phyloP scores from a whole-genome alignment of 306 rosid species.

The Aeschynomene evenia region DNA sequence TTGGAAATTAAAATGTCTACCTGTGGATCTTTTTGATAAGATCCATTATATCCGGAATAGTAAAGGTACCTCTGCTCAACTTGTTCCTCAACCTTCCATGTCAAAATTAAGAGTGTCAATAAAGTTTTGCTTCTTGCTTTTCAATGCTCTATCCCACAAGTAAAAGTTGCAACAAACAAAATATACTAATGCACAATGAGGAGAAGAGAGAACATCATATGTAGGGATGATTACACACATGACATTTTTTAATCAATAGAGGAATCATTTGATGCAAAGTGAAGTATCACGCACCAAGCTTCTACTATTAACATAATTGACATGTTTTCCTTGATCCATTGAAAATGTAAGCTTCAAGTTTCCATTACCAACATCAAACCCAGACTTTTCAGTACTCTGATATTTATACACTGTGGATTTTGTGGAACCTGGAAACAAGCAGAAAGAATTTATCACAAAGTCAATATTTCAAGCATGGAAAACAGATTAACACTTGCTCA shows the following conservation, averaged over 20 bases:
- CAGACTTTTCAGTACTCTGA: constrained; percentile 37
- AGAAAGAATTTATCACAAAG: constrained; percentile 26
- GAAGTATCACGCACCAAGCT: constrained; percentile 45
- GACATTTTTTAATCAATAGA: background rate
- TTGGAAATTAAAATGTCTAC: constrained; percentile 17
- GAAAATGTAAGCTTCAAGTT: constrained; percentile 64
- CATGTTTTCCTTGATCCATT: constrained; percentile 44
- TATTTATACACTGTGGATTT: constrained; percentile 52
- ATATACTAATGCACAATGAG: constrained; percentile 10
- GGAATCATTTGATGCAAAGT: constrained; percentile 19
- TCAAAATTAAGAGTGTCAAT: constrained; percentile 34
- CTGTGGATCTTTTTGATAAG: constrained; percentile 44
- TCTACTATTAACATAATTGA: constrained; percentile 53
- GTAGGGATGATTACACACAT: background rate
- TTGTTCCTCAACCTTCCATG: constrained; percentile 48
- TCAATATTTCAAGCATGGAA: constrained; percentile 17
- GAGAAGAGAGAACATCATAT: constrained; percentile 19
- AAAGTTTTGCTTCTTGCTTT: background rate
- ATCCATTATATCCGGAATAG: constrained; percentile 54
- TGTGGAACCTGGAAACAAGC: constrained; percentile 52
- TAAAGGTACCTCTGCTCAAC: constrained; percentile 48
- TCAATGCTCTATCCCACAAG: constrained; percentile 1
- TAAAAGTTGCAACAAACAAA: constrained; percentile 10
- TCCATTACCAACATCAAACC: constrained; percentile 74
- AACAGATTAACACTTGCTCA: constrained; percentile 12